Percentiles rank a stretch among this genome's conserved stretches.
These are phyloP conservation scores for Naumovozyma dairenensis DNA, from an alignment of 805 yeast genomes.

Conservation along the genomic window DNA sequence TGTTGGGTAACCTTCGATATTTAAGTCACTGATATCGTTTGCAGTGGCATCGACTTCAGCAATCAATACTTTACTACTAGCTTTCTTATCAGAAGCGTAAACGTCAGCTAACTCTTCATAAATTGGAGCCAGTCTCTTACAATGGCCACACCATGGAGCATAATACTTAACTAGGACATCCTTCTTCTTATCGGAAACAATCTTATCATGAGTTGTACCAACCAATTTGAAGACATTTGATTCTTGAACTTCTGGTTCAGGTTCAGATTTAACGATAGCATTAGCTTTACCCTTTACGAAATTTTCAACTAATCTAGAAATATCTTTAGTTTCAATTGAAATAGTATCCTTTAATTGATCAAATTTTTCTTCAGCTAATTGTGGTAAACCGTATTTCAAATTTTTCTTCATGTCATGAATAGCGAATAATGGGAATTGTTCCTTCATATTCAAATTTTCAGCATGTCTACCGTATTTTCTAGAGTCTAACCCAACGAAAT, in stretches of 20 bases:
- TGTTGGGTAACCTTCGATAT: constrained; percentile 88
- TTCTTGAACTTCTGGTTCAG: constrained; percentile 75
- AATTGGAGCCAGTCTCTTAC: constrained; percentile 82
- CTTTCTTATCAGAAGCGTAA: constrained; percentile 41
- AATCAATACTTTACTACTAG: constrained; percentile 48
- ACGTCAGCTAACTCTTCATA: constrained; percentile 79
- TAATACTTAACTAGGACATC: constrained; percentile 83
- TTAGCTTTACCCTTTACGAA: constrained; percentile 53
- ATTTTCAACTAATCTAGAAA: constrained; percentile 52
- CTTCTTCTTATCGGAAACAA: constrained; percentile 47
- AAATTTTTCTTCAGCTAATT: constrained; percentile 32
- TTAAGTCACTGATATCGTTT: constrained; percentile 71
- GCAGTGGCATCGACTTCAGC: constrained; percentile 86
- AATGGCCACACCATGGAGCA: constrained; percentile 98
- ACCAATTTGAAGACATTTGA: constrained; percentile 67
- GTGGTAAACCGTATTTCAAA: constrained; percentile 70
- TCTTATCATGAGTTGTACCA: constrained; percentile 68
- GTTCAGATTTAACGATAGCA: constrained; percentile 77
- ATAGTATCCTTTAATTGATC: constrained; percentile 16
- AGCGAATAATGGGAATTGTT: constrained; percentile 82
- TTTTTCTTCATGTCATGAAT: constrained; percentile 64
- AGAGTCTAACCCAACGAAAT: constrained; percentile 85
- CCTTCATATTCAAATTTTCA: constrained; percentile 72
- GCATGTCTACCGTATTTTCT: constrained; percentile 79
- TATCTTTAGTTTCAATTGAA: constrained; percentile 41